Base-by-base conservation (phyloP, 257 asterid genomes). In the Solanum chiquidenum region DNA sequence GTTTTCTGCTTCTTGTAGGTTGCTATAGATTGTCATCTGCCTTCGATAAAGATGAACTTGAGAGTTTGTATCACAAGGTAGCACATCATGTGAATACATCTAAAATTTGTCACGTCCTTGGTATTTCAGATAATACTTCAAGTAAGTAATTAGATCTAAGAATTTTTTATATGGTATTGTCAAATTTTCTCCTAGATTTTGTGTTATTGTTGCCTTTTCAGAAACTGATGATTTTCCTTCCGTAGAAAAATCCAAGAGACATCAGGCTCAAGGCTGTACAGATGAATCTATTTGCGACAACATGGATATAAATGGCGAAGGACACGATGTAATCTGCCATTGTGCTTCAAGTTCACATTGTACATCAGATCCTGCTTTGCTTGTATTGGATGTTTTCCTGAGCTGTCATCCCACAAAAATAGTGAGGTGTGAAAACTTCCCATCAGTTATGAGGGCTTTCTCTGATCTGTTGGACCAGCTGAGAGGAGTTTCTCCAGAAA, bases 1-100 rank as follows among this genome's bases (percentile, higher is more conserved):
- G 88, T 42, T 92, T 94, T 91, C 89, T 94, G 92, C 91, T 89
- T 73, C 89, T 94, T 31, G 8, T 93, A 90, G 94, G 92, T 62
- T 90, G 93, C 44, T 94, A 88, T 66, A 55, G 87, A 18, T 83
- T 94, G 87, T 85, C 91, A 58, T 90, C 90, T 88, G 58, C 52
- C 83, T 94, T 94, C 72, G 88, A 85, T 83, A 83, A 75, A 87
- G 84, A 88, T 42, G 93, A 91, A 89, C 87, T 94, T 83, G 87
- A 86, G 23, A 73, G 85, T 60, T 88, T 92, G 72, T 58, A 90
- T 66, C 86, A 55, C 84, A 42, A 3, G 84, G 93, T 88, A 23
- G 88, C 89, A 2, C 89, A 86, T 23, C 87, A 88, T 84, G 88
- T 83, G 83, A 92, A 89, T 83, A 85, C 92, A n/a, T 94, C 92